Evolutionary conservation across 768 basidiomycete species (phyloP).

Genomic region (Steccherinum ochraceum): DNA sequence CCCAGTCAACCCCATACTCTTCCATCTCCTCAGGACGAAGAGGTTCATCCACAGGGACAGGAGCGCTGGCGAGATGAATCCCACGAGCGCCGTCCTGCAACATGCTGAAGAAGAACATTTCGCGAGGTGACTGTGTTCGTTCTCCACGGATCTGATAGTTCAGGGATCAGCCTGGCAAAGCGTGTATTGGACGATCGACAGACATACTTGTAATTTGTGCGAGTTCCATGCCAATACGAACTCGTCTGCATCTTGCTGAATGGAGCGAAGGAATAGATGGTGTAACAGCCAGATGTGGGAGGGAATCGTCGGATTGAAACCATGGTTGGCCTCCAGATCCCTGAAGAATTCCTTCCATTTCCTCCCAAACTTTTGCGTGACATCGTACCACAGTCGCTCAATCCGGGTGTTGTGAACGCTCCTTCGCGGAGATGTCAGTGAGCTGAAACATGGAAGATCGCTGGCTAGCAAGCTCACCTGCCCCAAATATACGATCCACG

Average conservation of each 20-base stretch:
- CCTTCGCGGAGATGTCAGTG: constrained; percentile 3
- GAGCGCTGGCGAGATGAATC: constrained; percentile 2
- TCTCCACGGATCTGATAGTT: constrained; percentile 1
- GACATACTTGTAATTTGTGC: constrained; percentile 1
- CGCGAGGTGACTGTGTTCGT: constrained; percentile 12
- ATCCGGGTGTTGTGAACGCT: constrained; percentile 21
- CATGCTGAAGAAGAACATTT: constrained; percentile 29
- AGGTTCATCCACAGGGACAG: constrained; percentile 3
- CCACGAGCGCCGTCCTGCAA: constrained; percentile 24
- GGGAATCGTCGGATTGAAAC: constrained; percentile 14
- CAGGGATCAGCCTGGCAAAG: too few relatives aligned
- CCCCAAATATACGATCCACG: constrained; percentile 25
- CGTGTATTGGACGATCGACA: too few relatives aligned
- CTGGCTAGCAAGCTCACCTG: not conserved
- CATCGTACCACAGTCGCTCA: constrained; percentile 23
- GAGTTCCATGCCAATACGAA: constrained; percentile 1
- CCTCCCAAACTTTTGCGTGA: constrained; percentile 17
- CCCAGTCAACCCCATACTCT: constrained; percentile 19
- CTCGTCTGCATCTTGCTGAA: constrained; percentile 15
- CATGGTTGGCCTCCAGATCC: constrained; percentile 16
- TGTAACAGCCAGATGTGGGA: constrained; percentile 25
- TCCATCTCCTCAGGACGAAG: constrained; percentile 1
- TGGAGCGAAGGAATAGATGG: constrained; percentile 17
- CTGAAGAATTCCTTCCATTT: constrained; percentile 17
- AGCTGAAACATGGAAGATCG: not conserved